phyloP scores from a whole-genome alignment of 129 eudicot genomes.

The Centaurea solstitialis region DNA sequence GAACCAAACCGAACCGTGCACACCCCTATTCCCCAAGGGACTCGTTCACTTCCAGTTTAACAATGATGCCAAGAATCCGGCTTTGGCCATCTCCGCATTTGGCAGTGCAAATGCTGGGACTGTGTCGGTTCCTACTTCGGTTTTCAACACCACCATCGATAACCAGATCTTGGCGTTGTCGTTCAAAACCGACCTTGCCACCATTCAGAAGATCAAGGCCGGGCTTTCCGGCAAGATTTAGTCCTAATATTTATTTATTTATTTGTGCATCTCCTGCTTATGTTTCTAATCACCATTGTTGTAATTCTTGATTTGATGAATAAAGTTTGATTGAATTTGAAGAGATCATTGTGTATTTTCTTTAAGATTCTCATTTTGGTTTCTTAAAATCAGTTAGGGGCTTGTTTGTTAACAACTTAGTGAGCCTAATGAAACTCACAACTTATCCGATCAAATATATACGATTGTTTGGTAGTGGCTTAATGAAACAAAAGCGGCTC shows the following conservation, averaged over 20 bases:
- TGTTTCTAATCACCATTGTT: background rate
- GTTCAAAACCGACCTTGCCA: conserved; percentile 34
- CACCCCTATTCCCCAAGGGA: conserved; percentile 47
- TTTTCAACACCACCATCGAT: conserved; percentile 33
- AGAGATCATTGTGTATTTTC: background rate
- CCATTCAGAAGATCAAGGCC: conserved; percentile 34
- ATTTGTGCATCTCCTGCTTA: background rate
- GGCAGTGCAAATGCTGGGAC: conserved; percentile 44
- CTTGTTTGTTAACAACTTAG: too few species aligned
- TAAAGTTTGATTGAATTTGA: background rate
- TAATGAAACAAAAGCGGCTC: too few species aligned
- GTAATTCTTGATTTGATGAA: background rate
- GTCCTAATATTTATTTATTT: background rate
- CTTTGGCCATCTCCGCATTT: conserved; percentile 34
- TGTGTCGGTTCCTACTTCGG: conserved; percentile 29
- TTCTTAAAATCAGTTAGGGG: too few species aligned
- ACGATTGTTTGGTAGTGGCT: too few species aligned
- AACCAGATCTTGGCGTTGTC: conserved; percentile 31
- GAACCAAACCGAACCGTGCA: too few species aligned
- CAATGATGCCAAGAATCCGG: conserved; percentile 12
- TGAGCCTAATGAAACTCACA: too few species aligned
- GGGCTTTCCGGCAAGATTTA: conserved; percentile 13
- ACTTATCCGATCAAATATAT: too few species aligned
- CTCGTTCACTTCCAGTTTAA: conserved; percentile 41
- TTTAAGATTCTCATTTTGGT: too few species aligned